A percentile compares a stretch with the other conserved stretches of the same genome.
phyloP scores from a whole-genome alignment of 129 eudicot genomes.

The Glebionis coronaria region DNA sequence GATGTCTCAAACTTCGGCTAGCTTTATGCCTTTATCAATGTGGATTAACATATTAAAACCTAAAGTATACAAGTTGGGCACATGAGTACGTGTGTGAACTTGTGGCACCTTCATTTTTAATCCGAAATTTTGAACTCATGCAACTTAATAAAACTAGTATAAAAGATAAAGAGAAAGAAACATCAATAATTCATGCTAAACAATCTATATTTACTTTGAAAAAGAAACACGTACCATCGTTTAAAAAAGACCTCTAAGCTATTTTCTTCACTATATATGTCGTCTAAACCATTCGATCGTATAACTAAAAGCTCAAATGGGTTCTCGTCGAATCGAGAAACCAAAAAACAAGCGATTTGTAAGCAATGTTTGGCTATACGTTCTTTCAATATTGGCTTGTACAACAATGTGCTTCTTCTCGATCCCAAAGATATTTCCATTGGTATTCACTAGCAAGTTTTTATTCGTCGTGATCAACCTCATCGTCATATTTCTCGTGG shows the following conservation, averaged over 20 bases:
- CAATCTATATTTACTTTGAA: not conserved
- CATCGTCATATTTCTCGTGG: conserved; percentile 52
- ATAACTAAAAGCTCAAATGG: not conserved
- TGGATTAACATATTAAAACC: not conserved
- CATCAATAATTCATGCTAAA: conserved; percentile 14
- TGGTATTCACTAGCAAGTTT: conserved; percentile 44
- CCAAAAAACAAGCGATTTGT: conserved; percentile 15
- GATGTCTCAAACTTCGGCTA: too few species aligned
- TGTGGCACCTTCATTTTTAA: not conserved
- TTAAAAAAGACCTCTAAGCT: not conserved
- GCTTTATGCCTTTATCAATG: too few species aligned
- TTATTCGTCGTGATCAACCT: conserved; percentile 52
- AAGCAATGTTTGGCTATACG: conserved; percentile 33
- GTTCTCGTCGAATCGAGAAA: too few species aligned
- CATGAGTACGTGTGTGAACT: conserved; percentile 3
- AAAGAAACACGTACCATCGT: not conserved
- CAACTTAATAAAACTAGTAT: not conserved
- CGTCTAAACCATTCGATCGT: not conserved
- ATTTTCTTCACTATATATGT: not conserved
- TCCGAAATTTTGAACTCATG: not conserved
- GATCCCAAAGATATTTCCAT: conserved; percentile 34
- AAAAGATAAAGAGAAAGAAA: not conserved
- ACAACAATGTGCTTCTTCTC: conserved; percentile 33
- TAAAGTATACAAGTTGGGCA: not conserved
- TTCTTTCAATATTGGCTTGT: conserved; percentile 37